A percentile compares a stretch with the other conserved stretches of the same genome.
Evolutionary conservation across 2,329 filamentous ascomycete species (phyloP).

Genomic region (Bipolaris oryzae): DNA sequence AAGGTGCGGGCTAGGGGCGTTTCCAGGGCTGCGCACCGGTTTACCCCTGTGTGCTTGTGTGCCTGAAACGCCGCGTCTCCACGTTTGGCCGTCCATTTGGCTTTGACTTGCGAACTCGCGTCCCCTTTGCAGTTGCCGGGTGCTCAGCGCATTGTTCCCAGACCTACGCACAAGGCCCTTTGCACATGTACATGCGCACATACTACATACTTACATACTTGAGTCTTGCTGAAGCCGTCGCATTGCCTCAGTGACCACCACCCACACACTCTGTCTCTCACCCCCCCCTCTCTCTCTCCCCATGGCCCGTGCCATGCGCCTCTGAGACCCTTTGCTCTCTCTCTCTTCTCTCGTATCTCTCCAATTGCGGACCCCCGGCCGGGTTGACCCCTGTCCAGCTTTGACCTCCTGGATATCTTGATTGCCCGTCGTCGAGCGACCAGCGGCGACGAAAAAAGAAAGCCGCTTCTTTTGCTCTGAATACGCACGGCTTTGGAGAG

Average conservation of each 20-base stretch:
- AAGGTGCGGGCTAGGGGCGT: constrained; percentile 1
- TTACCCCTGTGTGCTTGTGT: constrained; percentile 4
- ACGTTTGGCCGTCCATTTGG: constrained; percentile 5
- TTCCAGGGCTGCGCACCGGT: neutral
- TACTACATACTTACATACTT: neutral
- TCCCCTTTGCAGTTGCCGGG: constrained; percentile 4
- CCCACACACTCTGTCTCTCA: neutral
- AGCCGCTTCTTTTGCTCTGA: constrained; percentile 9
- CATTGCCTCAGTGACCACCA: constrained; percentile 12
- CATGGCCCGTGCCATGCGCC: constrained; percentile 16
- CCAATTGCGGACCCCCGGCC: constrained; percentile 9
- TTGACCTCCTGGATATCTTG: constrained; percentile 14
- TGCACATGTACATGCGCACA: neutral
- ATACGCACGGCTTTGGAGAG: constrained; percentile 15
- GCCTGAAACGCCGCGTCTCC: constrained; percentile 19
- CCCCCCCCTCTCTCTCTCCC: neutral
- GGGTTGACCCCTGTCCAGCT: constrained; percentile 11
- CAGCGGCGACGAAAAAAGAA: constrained; percentile 3
- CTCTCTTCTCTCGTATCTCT: neutral
- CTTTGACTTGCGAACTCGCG: constrained; percentile 6
- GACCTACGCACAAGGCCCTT: neutral
- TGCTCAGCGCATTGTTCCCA: constrained; percentile 15
- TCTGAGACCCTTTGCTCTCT: constrained; percentile 16
- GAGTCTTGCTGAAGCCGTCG: constrained; percentile 5
- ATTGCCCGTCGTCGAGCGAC: constrained; percentile 9